Evolutionary conservation across 192 early-diverging fungal genomes (phyloP), one percentile per base, ranked within the genome.

Genomic region (Coemansia sp.): DNA sequence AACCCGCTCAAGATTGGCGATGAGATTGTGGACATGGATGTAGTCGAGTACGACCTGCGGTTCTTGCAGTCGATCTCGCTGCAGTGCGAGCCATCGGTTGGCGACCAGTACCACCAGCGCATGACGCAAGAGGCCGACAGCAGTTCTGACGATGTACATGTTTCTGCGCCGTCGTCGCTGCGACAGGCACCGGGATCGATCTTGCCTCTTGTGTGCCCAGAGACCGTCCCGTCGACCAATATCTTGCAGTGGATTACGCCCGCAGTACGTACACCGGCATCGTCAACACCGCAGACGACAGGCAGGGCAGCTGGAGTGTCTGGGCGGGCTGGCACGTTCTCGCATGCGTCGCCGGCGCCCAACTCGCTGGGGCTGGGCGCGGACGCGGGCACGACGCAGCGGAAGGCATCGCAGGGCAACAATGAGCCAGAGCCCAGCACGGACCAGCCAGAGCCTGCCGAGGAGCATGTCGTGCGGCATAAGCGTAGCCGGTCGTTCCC

Each of bases 141-240:
- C 25, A 33, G 31, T 5, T 30, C 42, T 14, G 64, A 57, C 16
- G 61, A 64, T 14, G 59, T 34, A n/a, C 58, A 45, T 35, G 32
- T 47, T 1, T 18, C 47, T 20, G 48, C 39, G 38, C 51, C 40
- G 18, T 60, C 56, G 36, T 52, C 59, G 10, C 43, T 74, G 11
- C 53, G 70, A 3, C 64, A 65, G 47, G 70, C 70, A 0, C 70
- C 64, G 1, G 70, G 70, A 3, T 66, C 70, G 23, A 74, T 74
- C n/a, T 23, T 74, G 38, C 75, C 68, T n/a, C 54, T 77, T 26
- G 75, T 71, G 26, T 77, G 68, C 22, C 75, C 75, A 10, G 75
- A 77, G 26, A 70, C 64, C 0, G 68, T 77, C 31, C 63, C 64
- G 3, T 72, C 64, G 29, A 77, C 64, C 5, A 74, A 74, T 29